Evolutionary conservation across 2,329 filamentous ascomycete genomes (phyloP).

Genomic region (Rutstroemia sp.): DNA sequence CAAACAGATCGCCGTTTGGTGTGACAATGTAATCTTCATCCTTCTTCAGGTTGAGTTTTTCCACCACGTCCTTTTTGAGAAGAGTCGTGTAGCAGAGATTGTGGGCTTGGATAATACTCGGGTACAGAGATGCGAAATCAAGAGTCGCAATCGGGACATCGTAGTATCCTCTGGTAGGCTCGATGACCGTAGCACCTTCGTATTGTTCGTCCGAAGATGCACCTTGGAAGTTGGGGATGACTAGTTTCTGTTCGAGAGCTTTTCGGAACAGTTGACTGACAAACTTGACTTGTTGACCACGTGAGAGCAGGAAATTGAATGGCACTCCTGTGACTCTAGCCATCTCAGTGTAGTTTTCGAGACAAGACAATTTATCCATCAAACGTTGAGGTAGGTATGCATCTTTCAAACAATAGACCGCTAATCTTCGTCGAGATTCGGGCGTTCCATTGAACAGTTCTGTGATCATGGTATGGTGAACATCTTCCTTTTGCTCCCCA

Average conservation of each 20-base stretch:
- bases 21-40: conserved; percentile 96
- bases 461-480: conserved; percentile 98
- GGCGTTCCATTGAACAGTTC: conserved; percentile 95
- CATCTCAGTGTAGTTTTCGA: conserved; percentile 99
- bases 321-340: conserved; percentile 97
- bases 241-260: conserved; percentile 83
- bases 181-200: conserved; percentile 95
- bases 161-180: conserved; percentile 89
- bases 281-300: conserved; percentile 96
- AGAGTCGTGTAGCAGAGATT: conserved; percentile 97
- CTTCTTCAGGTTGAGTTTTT: conserved; percentile 70
- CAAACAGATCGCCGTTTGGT: conserved; percentile 89
- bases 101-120: conserved; percentile 97
- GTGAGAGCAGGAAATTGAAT: conserved; percentile 86
- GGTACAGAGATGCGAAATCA: conserved; percentile 97
- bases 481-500: conserved; percentile 96
- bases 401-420: conserved; percentile 95
- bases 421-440: conserved; percentile 82
- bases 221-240: conserved; percentile 78
- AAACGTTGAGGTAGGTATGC: conserved; percentile 89
- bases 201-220: conserved; percentile 80
- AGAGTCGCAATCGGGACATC: conserved; percentile 91
- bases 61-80: conserved; percentile 68
- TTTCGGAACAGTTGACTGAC: conserved; percentile 96
- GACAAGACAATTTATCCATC: conserved; percentile 95